phyloP scores from a whole-genome alignment of 495 filamentous ascomycete genomes.

The Neurospora sp. region DNA sequence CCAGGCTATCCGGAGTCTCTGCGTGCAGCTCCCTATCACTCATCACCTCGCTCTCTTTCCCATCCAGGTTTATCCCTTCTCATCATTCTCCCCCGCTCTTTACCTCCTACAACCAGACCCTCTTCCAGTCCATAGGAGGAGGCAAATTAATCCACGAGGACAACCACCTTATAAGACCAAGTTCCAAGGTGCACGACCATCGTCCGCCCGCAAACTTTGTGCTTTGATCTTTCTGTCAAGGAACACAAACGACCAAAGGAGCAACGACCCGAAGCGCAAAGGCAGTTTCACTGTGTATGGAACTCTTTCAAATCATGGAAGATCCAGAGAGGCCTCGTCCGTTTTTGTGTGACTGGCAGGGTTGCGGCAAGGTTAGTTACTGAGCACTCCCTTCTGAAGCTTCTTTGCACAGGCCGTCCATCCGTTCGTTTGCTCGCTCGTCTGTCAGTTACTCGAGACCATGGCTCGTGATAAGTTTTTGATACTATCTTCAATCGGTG shows the following conservation, averaged over 20 bases:
- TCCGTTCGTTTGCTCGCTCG: not conserved
- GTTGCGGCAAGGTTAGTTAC: conserved; percentile 41
- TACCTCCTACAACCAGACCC: not conserved
- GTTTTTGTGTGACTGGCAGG: conserved; percentile 43
- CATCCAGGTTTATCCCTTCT: not conserved
- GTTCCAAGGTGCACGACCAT: not conserved
- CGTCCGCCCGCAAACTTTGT: not conserved
- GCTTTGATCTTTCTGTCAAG: not conserved
- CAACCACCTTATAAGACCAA: not conserved
- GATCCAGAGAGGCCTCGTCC: conserved; percentile 24
- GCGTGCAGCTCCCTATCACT: not conserved
- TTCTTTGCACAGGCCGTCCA: not conserved
- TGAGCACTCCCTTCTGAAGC: not conserved
- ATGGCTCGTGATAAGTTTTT: not conserved
- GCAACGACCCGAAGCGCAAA: not conserved
- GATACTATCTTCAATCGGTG: not conserved
- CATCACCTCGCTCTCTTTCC: not conserved
- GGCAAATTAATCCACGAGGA: not conserved
- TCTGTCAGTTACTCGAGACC: not conserved
- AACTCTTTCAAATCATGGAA: conserved; percentile 1
- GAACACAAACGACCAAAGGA: not conserved
- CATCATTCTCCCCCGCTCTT: not conserved
- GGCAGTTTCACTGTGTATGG: not conserved
- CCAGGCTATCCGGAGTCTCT: not conserved
- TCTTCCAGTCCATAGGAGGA: not conserved